Evolutionary conservation across 768 basidiomycete genomes (phyloP).

Genomic region (Lactarius vividus): DNA sequence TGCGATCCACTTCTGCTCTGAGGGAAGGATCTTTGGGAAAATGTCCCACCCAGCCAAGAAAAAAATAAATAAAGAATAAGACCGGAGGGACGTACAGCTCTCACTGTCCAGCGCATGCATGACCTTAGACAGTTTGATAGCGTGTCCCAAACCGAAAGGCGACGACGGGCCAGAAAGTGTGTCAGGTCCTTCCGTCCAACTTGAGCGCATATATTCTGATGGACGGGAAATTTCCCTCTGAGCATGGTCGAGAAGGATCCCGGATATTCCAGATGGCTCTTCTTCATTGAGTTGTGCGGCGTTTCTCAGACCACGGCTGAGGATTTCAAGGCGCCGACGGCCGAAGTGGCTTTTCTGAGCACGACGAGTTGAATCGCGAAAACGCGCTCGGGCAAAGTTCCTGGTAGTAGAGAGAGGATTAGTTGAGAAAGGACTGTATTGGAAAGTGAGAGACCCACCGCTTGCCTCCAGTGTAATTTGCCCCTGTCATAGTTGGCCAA

Average conservation of each 20-base stretch:
- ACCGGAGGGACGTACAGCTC: conserved; percentile 5
- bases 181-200: not conserved
- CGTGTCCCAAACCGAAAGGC: not conserved
- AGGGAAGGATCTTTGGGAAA: conserved; percentile 12
- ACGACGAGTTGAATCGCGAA: conserved; percentile 23
- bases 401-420: conserved; percentile 5
- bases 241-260: conserved; percentile 19
- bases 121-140: not conserved
- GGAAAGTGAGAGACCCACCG: conserved; percentile 8
- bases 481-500: conserved; percentile 19
- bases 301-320: conserved; percentile 19
- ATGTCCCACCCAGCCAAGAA: not conserved
- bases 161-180: not conserved
- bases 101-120: not conserved
- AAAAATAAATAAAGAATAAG: not conserved
- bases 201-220: not conserved
- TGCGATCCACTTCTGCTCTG: conserved; percentile 15
- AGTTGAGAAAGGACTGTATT: not conserved
- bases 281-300: not conserved
- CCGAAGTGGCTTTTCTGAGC: conserved; percentile 27
- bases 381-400: conserved; percentile 25
- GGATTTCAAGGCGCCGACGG: conserved; percentile 23
- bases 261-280: not conserved
- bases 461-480: conserved; percentile 28
- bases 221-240: conserved; percentile 12